A percentile compares a stretch with the other conserved stretches of the same genome.
Conservation (phyloP, 2,329 filamentous ascomycete genomes). For the Aspergillus phoenicis region DNA sequence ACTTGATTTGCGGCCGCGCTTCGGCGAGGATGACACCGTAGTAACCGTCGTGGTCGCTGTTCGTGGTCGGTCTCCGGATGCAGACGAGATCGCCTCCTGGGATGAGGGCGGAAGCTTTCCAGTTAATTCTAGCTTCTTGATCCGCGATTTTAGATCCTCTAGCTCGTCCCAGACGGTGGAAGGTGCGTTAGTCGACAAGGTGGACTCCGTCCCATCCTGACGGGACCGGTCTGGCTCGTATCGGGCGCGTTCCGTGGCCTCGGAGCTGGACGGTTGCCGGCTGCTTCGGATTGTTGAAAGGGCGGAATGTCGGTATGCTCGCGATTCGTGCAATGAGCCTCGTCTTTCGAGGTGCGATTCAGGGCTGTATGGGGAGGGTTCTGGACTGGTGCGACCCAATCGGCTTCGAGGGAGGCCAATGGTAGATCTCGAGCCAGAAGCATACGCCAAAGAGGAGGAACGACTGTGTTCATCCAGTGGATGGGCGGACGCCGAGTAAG, state of each 20-base stretch:
- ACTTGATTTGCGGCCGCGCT: constrained; percentile 63
- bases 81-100: constrained; percentile 73
- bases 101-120: constrained; percentile 84
- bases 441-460: constrained; percentile 37
- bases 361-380: constrained; percentile 36
- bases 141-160: constrained; percentile 91
- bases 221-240: constrained; percentile 39
- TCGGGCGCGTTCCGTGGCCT: constrained; percentile 37
- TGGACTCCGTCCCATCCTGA: constrained; percentile 77
- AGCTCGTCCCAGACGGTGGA: constrained; percentile 98
- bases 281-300: constrained; percentile 40
- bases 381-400: constrained; percentile 40
- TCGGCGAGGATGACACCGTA: constrained; percentile 86
- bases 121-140: constrained; percentile 84
- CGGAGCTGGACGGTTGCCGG: constrained; percentile 39
- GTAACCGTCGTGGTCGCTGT: constrained; percentile 91
- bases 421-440: constrained; percentile 38
- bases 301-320: constrained; percentile 37
- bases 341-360: constrained; percentile 34
- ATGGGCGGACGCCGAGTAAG: constrained; percentile 40
- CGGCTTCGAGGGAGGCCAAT: constrained; percentile 41
- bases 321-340: constrained; percentile 37
- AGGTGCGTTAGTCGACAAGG: constrained; percentile 81
- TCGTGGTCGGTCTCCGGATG: constrained; percentile 77
- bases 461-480: constrained; percentile 43